A percentile compares a stretch with the other conserved stretches of the same genome.
phyloP scores from a whole-genome alignment of 2,329 filamentous ascomycete genomes.

The Colletotrichum tropicale region DNA sequence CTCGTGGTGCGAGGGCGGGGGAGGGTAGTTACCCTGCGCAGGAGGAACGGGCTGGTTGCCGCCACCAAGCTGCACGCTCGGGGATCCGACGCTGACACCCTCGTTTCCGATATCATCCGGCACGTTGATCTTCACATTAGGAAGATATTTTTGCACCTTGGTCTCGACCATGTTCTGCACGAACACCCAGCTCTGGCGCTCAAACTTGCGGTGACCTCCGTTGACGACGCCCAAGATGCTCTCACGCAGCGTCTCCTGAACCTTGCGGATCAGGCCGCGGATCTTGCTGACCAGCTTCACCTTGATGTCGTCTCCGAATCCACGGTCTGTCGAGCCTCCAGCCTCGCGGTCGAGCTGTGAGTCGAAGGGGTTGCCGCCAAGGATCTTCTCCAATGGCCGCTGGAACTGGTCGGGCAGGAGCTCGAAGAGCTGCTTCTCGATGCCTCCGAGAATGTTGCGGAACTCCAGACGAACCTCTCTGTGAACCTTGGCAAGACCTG shows the following conservation, averaged over 20 bases:
- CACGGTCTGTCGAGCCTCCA: slow-evolving; percentile 34
- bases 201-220: slow-evolving; percentile 51
- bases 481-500: slow-evolving; percentile 46
- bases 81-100: slow-evolving; percentile 46
- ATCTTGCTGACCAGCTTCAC: slow-evolving; percentile 48
- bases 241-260: slow-evolving; percentile 49
- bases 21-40: slow-evolving; percentile 25
- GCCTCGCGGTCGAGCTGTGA: slow-evolving; percentile 43
- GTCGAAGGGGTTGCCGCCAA: slow-evolving; percentile 52
- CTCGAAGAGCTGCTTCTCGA: slow-evolving; percentile 51
- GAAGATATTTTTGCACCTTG: slow-evolving; percentile 50
- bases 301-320: slow-evolving; percentile 48
- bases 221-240: slow-evolving; percentile 48
- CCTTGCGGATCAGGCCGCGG: slow-evolving; percentile 45
- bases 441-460: slow-evolving; percentile 45
- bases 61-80: slow-evolving; percentile 36
- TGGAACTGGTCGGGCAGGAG: slow-evolving; percentile 47
- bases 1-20: slow-evolving; percentile 18
- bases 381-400: slow-evolving; percentile 47
- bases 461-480: slow-evolving; percentile 50
- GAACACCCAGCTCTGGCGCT: slow-evolving; percentile 49
- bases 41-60: slow-evolving; percentile 29
- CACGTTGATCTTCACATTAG: slow-evolving; percentile 48
- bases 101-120: slow-evolving; percentile 53
- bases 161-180: slow-evolving; percentile 49